Evolutionary conservation across 192 early-diverging fungal species (phyloP).

Genomic region (Linnemannia elongata): DNA sequence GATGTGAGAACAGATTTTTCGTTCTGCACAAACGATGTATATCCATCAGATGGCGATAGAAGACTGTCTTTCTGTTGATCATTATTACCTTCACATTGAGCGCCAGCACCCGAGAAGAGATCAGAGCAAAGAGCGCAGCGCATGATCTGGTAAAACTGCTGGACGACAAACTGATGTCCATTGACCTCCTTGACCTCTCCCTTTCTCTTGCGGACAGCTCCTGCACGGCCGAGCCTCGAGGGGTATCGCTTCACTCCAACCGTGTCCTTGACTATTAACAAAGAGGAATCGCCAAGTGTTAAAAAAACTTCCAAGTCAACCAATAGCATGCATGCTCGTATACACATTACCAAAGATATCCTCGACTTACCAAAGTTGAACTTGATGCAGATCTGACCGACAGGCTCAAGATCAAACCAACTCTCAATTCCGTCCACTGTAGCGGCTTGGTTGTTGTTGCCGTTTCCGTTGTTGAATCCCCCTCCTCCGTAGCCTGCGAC

Average conservation of each 20-base stretch:
- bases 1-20: background rate
- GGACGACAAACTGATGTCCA: conserved; percentile 94
- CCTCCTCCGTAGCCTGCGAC: conserved; percentile 5
- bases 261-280: conserved; percentile 62
- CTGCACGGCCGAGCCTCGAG: conserved; percentile 79
- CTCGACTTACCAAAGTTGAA: conserved; percentile 81
- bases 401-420: conserved; percentile 95
- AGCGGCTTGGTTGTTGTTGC: conserved; percentile 23
- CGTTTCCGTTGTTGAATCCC: conserved; percentile 34
- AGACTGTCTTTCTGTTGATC: too few species aligned
- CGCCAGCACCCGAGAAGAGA: conserved; percentile 91
- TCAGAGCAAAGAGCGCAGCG: conserved; percentile 97
- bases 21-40: background rate
- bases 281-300: background rate
- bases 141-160: conserved; percentile 97
- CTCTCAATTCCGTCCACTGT: conserved; percentile 74
- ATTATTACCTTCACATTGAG: conserved; percentile 89
- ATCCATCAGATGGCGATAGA: background rate
- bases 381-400: conserved; percentile 89
- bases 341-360: background rate
- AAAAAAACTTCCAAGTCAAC: background rate
- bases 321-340: background rate
- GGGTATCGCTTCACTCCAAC: conserved; percentile 65
- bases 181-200: conserved; percentile 90
- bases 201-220: conserved; percentile 82